Base-by-base conservation (phyloP, 106 monocot species). In the Dendrobium huoshanense region DNA sequence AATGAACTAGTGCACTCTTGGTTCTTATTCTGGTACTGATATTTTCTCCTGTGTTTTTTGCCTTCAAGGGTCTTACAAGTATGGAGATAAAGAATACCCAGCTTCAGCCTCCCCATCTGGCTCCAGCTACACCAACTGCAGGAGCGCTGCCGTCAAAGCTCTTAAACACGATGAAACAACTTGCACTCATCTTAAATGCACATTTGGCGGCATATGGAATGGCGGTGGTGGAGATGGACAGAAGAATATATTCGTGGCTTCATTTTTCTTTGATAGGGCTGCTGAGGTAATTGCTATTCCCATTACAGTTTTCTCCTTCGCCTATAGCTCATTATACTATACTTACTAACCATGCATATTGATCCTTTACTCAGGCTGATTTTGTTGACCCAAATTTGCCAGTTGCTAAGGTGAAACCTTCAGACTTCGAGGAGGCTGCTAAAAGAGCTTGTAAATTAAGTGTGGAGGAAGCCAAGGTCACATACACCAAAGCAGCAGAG, bases 251-350 rank as follows among this genome's bases (percentile, higher is more conserved):
- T 94, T 94, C 87, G 94, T 96, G 33, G 96, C 96, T 11, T 96
- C 96, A 59, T 96, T 96, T 85, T 96, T 94, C 90, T 96, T 92
- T 47, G 96, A 96, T 78, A 87, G 94, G 76, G 96, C 96, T 81
- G 90, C 90, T 47, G 94, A 96, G 96, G 96, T 91, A 41, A 85
- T 33, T 37, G 15, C 22, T 17, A 44, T 42, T n/a, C 64, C 24
- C 45, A 74, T 3, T 37, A 0, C 37, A 3, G 4, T 44, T 74
- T 42, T 42, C 43, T 74, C 43, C 8, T 61, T 61, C 5, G 4
- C n/a, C 10, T 37, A 29, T n/a, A 2, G 3, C 16, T 70, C 70
- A 24, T 37, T 13, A 15, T 70, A 15, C 31, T 31, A 31, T 31
- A 31, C 31, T 31, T 31, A 31, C 37, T 70, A 31, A 68, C n/a